Evolutionary conservation across 306 rosid genomes (phyloP).

Genomic region (Cyamopsis tetragonoloba): DNA sequence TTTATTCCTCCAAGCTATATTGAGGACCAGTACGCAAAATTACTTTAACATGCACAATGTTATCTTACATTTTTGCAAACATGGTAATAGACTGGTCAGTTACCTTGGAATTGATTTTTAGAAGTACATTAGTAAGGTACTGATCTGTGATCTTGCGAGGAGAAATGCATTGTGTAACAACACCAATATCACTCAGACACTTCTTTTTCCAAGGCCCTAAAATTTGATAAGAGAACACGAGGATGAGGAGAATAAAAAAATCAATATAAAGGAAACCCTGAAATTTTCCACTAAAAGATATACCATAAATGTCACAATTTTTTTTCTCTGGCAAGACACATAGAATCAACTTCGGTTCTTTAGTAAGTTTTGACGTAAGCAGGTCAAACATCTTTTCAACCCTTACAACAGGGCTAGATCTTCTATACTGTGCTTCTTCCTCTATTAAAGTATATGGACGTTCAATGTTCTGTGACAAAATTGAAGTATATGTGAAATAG

Average conservation of each 20-base stretch:
- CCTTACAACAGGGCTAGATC: constrained; percentile 57
- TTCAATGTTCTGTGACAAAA: constrained; percentile 60
- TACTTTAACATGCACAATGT: not conserved
- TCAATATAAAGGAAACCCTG: constrained; percentile 2
- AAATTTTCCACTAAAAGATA: not conserved
- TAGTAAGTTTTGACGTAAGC: constrained; percentile 44
- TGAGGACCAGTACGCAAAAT: constrained; percentile 13
- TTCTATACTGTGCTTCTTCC: constrained; percentile 64
- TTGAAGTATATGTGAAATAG: constrained; percentile 20
- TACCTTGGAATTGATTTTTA: constrained; percentile 92
- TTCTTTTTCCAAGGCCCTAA: constrained; percentile 93
- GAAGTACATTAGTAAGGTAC: constrained; percentile 80
- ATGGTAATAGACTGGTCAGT: constrained; percentile 14
- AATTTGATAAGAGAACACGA: constrained; percentile 18
- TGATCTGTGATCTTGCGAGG: constrained; percentile 80
- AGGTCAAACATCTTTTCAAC: constrained; percentile 83
- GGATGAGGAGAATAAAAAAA: not conserved
- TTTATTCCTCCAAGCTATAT: constrained; percentile 87
- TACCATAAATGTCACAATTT: constrained; percentile 77
- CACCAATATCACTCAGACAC: constrained; percentile 72
- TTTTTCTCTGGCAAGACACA: constrained; percentile 87
- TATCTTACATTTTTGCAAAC: not conserved
- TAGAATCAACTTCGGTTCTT: constrained; percentile 66
- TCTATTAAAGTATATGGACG: constrained; percentile 75
- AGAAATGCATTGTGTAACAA: constrained; percentile 75